A percentile compares a stretch with the other conserved stretches of the same genome.
Evolutionary conservation across 345 rosid genomes (phyloP).

Genomic region (Euphorbia peplus): DNA sequence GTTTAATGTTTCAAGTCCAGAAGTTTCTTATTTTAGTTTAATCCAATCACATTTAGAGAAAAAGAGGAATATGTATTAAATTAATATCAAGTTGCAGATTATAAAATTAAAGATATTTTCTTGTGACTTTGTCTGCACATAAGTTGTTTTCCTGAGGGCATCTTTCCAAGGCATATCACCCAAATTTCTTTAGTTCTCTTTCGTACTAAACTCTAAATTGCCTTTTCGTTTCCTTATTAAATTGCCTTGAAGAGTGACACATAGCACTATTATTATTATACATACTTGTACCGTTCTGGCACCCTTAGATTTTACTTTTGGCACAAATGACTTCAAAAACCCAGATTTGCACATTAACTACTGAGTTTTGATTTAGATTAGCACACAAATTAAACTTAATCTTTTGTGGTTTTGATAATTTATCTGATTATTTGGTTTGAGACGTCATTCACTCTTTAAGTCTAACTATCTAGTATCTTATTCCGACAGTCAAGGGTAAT

Average conservation of each 20-base stretch:
- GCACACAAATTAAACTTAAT: too few species aligned
- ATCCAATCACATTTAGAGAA: neutral
- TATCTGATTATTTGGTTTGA: too few species aligned
- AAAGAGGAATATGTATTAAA: slow-evolving; percentile 1
- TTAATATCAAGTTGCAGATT: slow-evolving; percentile 24
- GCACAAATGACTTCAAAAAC: too few species aligned
- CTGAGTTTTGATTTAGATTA: too few species aligned
- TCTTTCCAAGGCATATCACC: slow-evolving; percentile 32
- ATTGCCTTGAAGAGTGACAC: neutral
- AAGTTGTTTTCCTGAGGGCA: slow-evolving; percentile 17
- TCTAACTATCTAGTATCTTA: too few species aligned
- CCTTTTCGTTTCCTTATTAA: neutral
- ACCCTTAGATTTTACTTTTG: too few species aligned
- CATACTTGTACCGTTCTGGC: too few species aligned
- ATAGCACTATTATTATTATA: neutral
- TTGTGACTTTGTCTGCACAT: slow-evolving; percentile 26
- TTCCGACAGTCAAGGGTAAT: too few species aligned
- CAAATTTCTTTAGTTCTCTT: neutral
- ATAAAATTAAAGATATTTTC: neutral
- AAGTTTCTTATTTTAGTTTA: neutral
- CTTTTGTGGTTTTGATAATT: too few species aligned
- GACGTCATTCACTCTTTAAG: too few species aligned
- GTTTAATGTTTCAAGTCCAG: neutral
- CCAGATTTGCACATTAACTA: too few species aligned
- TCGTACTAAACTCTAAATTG: neutral